phyloP scores from a whole-genome alignment of 2,329 filamentous ascomycete genomes.

The Rutstroemia sydowiana region DNA sequence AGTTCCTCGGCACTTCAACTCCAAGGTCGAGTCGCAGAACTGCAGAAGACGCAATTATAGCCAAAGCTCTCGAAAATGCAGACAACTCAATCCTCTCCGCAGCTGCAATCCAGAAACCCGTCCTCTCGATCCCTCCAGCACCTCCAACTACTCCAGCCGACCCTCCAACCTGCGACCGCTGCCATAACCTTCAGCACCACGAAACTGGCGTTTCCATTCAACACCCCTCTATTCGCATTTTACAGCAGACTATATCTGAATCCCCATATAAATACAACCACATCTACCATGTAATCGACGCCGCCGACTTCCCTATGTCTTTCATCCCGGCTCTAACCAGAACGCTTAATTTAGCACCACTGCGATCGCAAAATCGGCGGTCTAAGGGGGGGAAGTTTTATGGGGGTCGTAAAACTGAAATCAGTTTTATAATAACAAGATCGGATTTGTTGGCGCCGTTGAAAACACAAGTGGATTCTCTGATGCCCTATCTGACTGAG shows the following conservation, averaged over 20 bases:
- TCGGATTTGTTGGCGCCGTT: slow-evolving; percentile 78
- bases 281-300: slow-evolving; percentile 91
- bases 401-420: slow-evolving; percentile 61
- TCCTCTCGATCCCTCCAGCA: background rate
- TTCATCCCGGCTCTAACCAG: slow-evolving; percentile 69
- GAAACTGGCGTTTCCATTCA: slow-evolving; percentile 62
- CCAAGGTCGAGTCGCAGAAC: background rate
- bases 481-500: slow-evolving; percentile 79
- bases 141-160: slow-evolving; percentile 13
- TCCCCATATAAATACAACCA: slow-evolving; percentile 88
- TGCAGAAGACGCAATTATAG: slow-evolving; percentile 41
- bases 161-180: slow-evolving; percentile 72
- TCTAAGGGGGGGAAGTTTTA: slow-evolving; percentile 60
- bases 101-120: slow-evolving; percentile 11
- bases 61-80: slow-evolving; percentile 26
- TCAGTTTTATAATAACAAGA: slow-evolving; percentile 87
- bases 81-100: slow-evolving; percentile 3
- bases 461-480: slow-evolving; percentile 72
- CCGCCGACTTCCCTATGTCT: slow-evolving; percentile 94
- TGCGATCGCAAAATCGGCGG: slow-evolving; percentile 75
- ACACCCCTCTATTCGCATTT: slow-evolving; percentile 73
- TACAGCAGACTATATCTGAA: slow-evolving; percentile 77
- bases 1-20: slow-evolving; percentile 35
- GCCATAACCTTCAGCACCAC: slow-evolving; percentile 75
- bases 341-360: slow-evolving; percentile 61